Conservation (phyloP, 2,329 filamentous ascomycete genomes). For the Paradendryphiella salina region DNA sequence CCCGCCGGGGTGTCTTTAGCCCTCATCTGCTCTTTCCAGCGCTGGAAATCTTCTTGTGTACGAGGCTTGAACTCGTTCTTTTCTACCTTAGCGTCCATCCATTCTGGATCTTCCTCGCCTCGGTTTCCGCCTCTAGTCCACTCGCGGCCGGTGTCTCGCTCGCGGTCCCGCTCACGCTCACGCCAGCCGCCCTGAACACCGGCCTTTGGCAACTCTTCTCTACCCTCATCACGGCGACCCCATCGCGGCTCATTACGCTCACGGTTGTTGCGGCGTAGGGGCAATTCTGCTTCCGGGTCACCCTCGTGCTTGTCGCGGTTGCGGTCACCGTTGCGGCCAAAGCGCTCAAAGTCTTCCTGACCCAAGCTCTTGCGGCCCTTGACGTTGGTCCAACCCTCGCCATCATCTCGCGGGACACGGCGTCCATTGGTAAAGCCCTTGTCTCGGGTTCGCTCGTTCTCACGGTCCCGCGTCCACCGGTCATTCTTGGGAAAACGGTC, state of each 20-base stretch:
- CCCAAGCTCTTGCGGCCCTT: conserved; percentile 76
- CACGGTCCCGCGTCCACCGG: conserved; percentile 51
- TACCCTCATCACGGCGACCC: conserved; percentile 64
- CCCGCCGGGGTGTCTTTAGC: conserved; percentile 57
- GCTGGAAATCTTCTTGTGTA: conserved; percentile 89
- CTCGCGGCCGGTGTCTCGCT: conserved; percentile 53
- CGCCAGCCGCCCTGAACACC: conserved; percentile 63
- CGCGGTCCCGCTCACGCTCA: conserved; percentile 45
- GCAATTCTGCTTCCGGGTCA: conserved; percentile 50
- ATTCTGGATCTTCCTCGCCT: conserved; percentile 74
- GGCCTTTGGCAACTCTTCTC: conserved; percentile 51
- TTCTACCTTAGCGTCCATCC: conserved; percentile 71
- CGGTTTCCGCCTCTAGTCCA: conserved; percentile 59
- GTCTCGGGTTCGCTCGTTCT: conserved; percentile 44
- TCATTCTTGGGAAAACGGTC: conserved; percentile 44
- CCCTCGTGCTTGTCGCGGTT: conserved; percentile 57
- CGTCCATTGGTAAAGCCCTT: conserved; percentile 47
- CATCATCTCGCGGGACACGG: conserved; percentile 55
- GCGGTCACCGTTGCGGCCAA: conserved; percentile 58
- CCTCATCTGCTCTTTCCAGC: conserved; percentile 92
- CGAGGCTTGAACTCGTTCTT: conserved; percentile 71
- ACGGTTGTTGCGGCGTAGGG: conserved; percentile 64
- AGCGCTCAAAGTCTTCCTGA: conserved; percentile 71
- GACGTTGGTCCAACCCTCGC: conserved; percentile 73
- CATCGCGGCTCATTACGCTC: conserved; percentile 72